Percentiles rank a stretch among this genome's conserved stretches.
Conservation (phyloP, 75 land plant genomes). For the Isoetes taiwanensis region DNA sequence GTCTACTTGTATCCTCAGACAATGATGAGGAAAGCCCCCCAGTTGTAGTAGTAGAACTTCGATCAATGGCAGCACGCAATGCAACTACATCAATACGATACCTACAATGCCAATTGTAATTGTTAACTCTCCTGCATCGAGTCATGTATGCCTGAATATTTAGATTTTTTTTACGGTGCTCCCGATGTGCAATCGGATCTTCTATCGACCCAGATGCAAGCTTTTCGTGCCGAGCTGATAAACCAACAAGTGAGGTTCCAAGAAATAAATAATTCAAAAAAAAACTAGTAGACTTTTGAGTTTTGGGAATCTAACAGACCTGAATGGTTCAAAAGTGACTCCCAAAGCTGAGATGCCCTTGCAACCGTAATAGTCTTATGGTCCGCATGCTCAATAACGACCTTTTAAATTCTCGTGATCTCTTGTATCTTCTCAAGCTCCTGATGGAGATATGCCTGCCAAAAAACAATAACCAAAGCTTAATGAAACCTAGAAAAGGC, state of each 20-base stretch:
- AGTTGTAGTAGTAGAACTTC: conserved; percentile 41
- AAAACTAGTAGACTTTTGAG: too few relatives aligned
- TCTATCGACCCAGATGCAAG: conserved; percentile 98
- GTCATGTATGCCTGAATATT: too few relatives aligned
- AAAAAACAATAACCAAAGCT: not conserved
- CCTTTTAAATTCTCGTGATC: conserved; percentile 43
- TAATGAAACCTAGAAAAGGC: not conserved
- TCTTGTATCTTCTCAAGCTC: conserved; percentile 91
- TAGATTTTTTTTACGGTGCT: conserved; percentile 99
- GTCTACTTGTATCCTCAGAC: too few relatives aligned
- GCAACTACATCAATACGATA: conserved; percentile 96
- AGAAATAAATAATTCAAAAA: too few relatives aligned
- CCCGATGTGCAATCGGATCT: conserved; percentile 93
- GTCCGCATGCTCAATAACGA: too few relatives aligned
- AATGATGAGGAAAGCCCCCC: too few relatives aligned
- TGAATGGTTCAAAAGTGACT: conserved; percentile 65
- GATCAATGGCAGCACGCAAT: conserved; percentile 85
- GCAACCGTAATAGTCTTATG: conserved; percentile 54
- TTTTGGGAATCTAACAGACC: conserved; percentile 30
- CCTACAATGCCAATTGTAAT: conserved; percentile 22
- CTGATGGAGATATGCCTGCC: conserved; percentile 92
- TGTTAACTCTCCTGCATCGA: not conserved
- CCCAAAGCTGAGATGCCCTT: conserved; percentile 86
- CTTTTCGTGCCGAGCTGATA: conserved; percentile 73
- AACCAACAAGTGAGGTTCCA: not conserved